Percentiles rank a stretch among this genome's conserved stretches.
phyloP scores from a whole-genome alignment of 345 rosid genomes.

The Cardamine chenopodiifolia region DNA sequence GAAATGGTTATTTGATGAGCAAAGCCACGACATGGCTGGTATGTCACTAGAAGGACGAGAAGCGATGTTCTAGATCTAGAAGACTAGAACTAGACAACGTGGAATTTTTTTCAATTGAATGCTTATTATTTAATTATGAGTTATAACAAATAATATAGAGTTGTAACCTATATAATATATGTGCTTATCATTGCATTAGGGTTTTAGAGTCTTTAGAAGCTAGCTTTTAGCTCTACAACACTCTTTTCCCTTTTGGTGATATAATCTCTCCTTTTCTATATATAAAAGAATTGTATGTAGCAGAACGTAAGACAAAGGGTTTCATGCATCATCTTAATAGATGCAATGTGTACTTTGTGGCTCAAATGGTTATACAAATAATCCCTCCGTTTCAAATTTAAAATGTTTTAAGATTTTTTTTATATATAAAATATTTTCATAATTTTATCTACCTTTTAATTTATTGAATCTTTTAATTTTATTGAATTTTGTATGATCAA shows the following conservation, averaged over 20 bases:
- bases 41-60: conserved; percentile 49
- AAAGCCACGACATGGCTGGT: conserved; percentile 45
- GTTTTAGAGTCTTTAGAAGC: conserved; percentile 41
- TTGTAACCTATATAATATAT: conserved; percentile 28
- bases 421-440: too few species aligned
- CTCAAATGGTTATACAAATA: conserved; percentile 20
- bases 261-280: background rate
- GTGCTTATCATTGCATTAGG: conserved; percentile 32
- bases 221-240: conserved; percentile 39
- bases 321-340: background rate
- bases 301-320: conserved; percentile 25
- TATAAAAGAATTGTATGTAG: conserved; percentile 10
- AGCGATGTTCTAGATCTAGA: conserved; percentile 41
- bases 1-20: conserved; percentile 77
- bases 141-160: conserved; percentile 32
- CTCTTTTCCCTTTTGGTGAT: conserved; percentile 37
- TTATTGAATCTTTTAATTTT: too few species aligned
- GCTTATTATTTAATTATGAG: conserved; percentile 21
- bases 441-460: too few species aligned
- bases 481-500: too few species aligned
- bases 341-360: conserved; percentile 22
- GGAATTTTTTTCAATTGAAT: background rate
- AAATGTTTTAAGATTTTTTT: too few species aligned
- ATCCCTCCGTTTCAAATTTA: too few species aligned
- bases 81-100: conserved; percentile 11